phyloP scores from a whole-genome alignment of 1,139 yeast genomes.

The Blastobotrys proliferans region DNA sequence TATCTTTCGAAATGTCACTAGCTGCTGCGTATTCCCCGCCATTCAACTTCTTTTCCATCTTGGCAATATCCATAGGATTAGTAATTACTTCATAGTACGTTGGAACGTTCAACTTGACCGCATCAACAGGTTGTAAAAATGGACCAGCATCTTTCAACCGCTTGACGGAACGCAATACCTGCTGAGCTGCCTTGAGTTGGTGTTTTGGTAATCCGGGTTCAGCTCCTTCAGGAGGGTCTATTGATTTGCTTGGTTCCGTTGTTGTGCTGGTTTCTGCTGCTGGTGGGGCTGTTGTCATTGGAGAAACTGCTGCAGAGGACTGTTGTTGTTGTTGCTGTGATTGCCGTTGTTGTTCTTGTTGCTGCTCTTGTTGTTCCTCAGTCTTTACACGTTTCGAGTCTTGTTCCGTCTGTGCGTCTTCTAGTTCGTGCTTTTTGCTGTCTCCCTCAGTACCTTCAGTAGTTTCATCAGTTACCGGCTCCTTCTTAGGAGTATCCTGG shows the following conservation, averaged over 20 bases:
- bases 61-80: conserved; percentile 90
- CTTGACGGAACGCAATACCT: conserved; percentile 60
- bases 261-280: neutral
- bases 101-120: conserved; percentile 82
- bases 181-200: conserved; percentile 58
- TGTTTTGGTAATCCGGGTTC: conserved; percentile 73
- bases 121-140: conserved; percentile 85
- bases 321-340: neutral
- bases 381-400: conserved; percentile 4
- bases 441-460: neutral
- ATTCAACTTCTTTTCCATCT: conserved; percentile 76
- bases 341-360: neutral
- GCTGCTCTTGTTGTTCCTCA: neutral
- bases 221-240: conserved; percentile 26
- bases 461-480: too few relatives aligned
- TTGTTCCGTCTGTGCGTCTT: neutral
- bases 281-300: neutral
- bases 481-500: neutral
- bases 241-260: neutral
- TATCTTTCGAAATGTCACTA: conserved; percentile 68
- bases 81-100: conserved; percentile 78
- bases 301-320: neutral
- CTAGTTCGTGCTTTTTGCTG: neutral
- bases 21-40: conserved; percentile 69
- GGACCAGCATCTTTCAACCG: conserved; percentile 92